phyloP scores from a whole-genome alignment of 1,139 yeast genomes.

The Diutina neorugosa region DNA sequence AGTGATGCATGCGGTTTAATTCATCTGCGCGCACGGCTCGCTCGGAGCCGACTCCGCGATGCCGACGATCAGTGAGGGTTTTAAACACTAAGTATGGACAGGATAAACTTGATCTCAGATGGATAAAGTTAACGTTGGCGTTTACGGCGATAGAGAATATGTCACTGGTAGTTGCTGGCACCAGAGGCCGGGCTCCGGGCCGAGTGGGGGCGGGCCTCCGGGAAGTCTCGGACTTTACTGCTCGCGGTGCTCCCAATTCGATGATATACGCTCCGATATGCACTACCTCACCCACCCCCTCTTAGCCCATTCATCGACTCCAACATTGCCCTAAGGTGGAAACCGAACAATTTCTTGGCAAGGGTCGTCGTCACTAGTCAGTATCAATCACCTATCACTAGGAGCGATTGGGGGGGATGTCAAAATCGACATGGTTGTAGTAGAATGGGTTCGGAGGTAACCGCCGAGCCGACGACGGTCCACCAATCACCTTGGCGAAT shows the following conservation, averaged over 20 bases:
- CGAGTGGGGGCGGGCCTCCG: background rate
- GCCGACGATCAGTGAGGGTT: background rate
- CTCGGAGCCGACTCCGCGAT: background rate
- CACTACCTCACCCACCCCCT: background rate
- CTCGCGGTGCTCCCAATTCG: background rate
- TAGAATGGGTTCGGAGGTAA: background rate
- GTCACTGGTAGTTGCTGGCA: no score
- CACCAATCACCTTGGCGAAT: background rate
- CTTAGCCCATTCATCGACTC: background rate
- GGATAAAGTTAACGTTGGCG: no score
- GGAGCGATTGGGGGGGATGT: no score
- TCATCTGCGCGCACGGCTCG: background rate
- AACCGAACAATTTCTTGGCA: background rate
- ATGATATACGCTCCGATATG: background rate
- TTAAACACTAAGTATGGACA: no score
- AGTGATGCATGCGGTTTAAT: background rate
- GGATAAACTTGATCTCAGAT: no score
- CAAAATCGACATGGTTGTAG: background rate
- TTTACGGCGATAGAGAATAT: no score
- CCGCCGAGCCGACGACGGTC: background rate
- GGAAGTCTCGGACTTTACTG: background rate
- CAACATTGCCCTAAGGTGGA: background rate
- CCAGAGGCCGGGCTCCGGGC: background rate
- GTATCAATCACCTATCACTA: no score
- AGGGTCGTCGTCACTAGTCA: background rate